phyloP scores from a whole-genome alignment of 148 eudicot genomes.

The Heliosperma pusillum region DNA sequence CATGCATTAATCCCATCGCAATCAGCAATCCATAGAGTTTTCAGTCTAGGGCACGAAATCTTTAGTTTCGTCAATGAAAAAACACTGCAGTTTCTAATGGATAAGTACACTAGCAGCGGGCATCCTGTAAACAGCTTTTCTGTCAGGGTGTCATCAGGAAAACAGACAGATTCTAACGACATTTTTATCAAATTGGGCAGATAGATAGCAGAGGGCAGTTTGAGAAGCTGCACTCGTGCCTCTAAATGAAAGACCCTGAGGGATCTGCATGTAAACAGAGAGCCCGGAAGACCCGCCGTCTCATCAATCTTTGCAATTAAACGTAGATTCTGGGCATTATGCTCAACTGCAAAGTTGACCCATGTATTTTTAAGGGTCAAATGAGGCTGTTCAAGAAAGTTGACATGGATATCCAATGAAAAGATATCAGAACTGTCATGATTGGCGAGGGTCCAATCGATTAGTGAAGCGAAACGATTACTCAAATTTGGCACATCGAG shows the following conservation, averaged over 20 bases:
- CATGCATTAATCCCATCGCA: background rate
- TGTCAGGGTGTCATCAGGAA: background rate
- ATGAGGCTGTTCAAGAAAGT: background rate
- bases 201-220: background rate
- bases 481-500: too few relatives aligned
- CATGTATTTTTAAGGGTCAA: background rate
- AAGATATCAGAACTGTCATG: background rate
- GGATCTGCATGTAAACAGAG: background rate
- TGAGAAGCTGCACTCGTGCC: background rate
- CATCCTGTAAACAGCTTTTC: background rate
- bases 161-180: background rate
- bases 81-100: background rate
- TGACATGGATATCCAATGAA: background rate
- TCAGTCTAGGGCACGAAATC: background rate
- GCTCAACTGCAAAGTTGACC: constrained; percentile 3
- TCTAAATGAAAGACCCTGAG: background rate
- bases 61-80: background rate
- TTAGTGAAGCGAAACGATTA: background rate
- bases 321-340: background rate
- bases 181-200: background rate
- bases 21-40: background rate
- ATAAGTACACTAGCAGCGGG: background rate
- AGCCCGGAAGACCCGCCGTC: background rate
- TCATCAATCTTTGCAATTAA: background rate
- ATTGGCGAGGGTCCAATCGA: constrained; percentile 3